A percentile compares a stretch with the other conserved stretches of the same genome.
These are phyloP conservation scores for Hygrophoropsis aurantiaca DNA, from an alignment of 768 basidiomycete species.

Conservation along the genomic window DNA sequence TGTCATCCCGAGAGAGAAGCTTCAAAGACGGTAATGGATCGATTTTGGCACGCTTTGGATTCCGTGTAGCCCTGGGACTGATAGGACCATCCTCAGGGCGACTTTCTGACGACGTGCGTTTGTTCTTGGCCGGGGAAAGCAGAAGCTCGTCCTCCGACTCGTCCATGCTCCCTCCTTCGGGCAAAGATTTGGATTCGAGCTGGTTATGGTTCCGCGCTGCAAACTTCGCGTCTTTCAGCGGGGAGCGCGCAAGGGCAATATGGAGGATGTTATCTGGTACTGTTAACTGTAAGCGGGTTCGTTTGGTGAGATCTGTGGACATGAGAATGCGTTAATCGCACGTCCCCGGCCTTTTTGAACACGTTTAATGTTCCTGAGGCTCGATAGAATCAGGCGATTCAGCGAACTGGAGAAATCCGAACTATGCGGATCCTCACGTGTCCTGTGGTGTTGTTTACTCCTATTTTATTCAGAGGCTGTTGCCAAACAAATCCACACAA, in stretches of 20 bases:
- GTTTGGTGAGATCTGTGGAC: slow-evolving; percentile 11
- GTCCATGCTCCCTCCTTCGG: slow-evolving; percentile 21
- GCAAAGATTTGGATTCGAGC: not conserved
- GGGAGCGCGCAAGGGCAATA: slow-evolving; percentile 44
- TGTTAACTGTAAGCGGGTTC: slow-evolving; percentile 53
- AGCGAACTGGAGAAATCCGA: too few relatives aligned
- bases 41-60: slow-evolving; percentile 24
- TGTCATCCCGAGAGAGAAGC: slow-evolving; percentile 4
- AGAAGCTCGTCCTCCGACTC: slow-evolving; percentile 46
- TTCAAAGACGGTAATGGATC: slow-evolving; percentile 16
- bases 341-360: too few relatives aligned
- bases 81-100: slow-evolving; percentile 9
- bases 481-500: too few relatives aligned
- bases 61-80: slow-evolving; percentile 14
- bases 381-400: too few relatives aligned
- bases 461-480: too few relatives aligned
- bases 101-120: slow-evolving; percentile 28
- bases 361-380: too few relatives aligned
- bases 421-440: too few relatives aligned
- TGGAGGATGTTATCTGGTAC: slow-evolving; percentile 47
- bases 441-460: too few relatives aligned
- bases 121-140: slow-evolving; percentile 27
- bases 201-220: slow-evolving; percentile 10
- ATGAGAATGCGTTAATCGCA: not conserved
- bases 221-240: slow-evolving; percentile 52